These are phyloP conservation scores for Endocalyx cinctus DNA, from an alignment of 2,329 filamentous ascomycete genomes.

Conservation along the genomic window DNA sequence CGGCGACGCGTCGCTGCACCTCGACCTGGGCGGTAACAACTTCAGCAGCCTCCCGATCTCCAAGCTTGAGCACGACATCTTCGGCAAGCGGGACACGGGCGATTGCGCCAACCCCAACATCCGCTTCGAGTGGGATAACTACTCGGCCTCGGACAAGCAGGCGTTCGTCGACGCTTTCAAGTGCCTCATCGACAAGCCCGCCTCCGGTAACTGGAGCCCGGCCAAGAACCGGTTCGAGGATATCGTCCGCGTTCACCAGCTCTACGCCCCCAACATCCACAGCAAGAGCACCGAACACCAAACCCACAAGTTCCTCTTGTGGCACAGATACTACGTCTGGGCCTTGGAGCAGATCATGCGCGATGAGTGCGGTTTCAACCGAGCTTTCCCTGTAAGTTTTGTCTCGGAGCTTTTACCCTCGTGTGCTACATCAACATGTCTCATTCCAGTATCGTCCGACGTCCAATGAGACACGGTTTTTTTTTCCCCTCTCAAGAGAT, in stretches of 20 bases:
- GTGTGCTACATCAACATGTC: too few relatives aligned
- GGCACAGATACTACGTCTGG: constrained; percentile 30
- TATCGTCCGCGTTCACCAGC: constrained; percentile 27
- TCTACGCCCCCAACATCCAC: constrained; percentile 27
- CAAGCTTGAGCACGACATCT: neutral
- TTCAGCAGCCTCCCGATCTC: constrained; percentile 20
- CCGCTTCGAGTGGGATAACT: constrained; percentile 28
- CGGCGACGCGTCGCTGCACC: too few relatives aligned
- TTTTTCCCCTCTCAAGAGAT: neutral
- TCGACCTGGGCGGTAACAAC: constrained; percentile 21
- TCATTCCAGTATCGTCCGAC: too few relatives aligned
- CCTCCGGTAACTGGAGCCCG: constrained; percentile 20
- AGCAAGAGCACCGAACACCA: constrained; percentile 22
- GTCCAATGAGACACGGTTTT: neutral
- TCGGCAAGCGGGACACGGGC: constrained; percentile 5
- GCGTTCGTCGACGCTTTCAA: constrained; percentile 24
- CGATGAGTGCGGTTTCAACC: constrained; percentile 27
- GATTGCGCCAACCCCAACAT: constrained; percentile 23
- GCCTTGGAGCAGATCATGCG: constrained; percentile 25
- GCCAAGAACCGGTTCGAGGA: constrained; percentile 29
- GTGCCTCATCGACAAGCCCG: constrained; percentile 22
- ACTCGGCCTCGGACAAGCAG: constrained; percentile 22
- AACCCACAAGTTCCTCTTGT: constrained; percentile 28
- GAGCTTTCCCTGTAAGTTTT: constrained; percentile 25
- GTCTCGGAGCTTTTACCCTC: too few relatives aligned